Conservation (phyloP, 2,329 filamentous ascomycete species). For the Trichoderma pleuroti region DNA sequence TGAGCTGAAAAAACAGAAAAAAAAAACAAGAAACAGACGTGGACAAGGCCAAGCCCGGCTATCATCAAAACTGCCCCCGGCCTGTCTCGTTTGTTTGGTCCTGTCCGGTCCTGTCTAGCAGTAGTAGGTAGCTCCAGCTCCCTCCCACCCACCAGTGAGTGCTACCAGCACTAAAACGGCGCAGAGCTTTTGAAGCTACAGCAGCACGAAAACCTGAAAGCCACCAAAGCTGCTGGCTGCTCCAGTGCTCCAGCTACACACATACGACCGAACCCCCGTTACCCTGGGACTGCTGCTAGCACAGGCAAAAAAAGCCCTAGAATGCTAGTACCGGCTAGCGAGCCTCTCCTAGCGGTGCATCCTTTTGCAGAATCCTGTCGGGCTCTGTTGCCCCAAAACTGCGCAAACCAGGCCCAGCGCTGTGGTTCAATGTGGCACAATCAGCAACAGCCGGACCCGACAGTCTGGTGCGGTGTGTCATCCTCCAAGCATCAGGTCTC, state of each 20-base stretch:
- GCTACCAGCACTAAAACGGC: neutral
- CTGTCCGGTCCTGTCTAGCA: neutral
- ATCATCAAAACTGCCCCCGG: neutral
- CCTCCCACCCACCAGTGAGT: neutral
- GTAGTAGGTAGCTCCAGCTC: neutral
- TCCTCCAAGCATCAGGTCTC: constrained; percentile 1
- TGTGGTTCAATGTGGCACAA: neutral
- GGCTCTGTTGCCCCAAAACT: neutral
- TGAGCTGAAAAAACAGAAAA: neutral
- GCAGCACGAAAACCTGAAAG: neutral
- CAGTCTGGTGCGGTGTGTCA: constrained; percentile 18
- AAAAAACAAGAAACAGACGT: neutral
- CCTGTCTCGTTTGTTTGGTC: neutral
- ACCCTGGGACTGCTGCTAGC: neutral
- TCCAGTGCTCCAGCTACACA: neutral
- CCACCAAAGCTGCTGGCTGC: neutral
- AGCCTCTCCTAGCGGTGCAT: neutral
- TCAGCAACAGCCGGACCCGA: constrained; percentile 16
- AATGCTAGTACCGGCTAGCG: neutral
- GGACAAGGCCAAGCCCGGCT: neutral
- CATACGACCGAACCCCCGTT: neutral
- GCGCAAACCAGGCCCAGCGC: neutral
- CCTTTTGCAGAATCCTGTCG: neutral
- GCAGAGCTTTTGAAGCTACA: neutral
- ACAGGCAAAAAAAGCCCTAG: neutral